Evolutionary conservation across 306 rosid species (phyloP), one percentile per base, ranked within the genome.

Genomic region (Elaeagnus macrophylla): DNA sequence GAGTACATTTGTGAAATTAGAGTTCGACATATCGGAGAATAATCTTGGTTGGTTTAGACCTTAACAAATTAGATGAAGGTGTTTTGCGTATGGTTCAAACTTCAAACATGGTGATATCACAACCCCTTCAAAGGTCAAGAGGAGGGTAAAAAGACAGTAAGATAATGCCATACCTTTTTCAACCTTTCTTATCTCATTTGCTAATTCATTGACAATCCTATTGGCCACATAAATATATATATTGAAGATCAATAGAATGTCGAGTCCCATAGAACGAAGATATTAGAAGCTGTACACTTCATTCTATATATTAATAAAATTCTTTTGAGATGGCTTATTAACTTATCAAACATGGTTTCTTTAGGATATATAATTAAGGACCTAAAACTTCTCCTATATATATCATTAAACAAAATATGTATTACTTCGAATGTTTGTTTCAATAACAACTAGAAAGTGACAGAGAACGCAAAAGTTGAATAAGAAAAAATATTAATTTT

Each of bases 21-120:
- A n/a, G 32, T 25, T 25, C 32, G 32, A 25, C 32, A 25, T 25
- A 25, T 25, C 32, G 0, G 32, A 25, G 32, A 25, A 25, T 0
- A 25, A 25, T 25, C 65, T 61, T 37, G 53, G 74, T 84, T 70
- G 81, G 75, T 67, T 75, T 56, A 71, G 88, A 82, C 81, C 65
- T 54, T 37, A 49, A 35, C 59, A 20, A 52, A 25, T 57, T 58
- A 45, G 60, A 53, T 78, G 75, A 36, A 74, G 84, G 80, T 53
- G 53, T 67, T 58, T 55, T 54, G 41, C 35, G 53, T 25, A 25
- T 25, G 32, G 32, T 37, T 10, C 13, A 44, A 12, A 47, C 48
- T 70, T 37, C 52, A 64, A 68, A 65, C 49, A 47, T 62, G 39
- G 59, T n/a, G 88, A 84, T 76, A 76, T 81, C 80, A 76, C 25